Evolutionary conservation across 805 yeast species (phyloP), one percentile per base, ranked within the genome.

Genomic region (Lachancea meyersii): DNA sequence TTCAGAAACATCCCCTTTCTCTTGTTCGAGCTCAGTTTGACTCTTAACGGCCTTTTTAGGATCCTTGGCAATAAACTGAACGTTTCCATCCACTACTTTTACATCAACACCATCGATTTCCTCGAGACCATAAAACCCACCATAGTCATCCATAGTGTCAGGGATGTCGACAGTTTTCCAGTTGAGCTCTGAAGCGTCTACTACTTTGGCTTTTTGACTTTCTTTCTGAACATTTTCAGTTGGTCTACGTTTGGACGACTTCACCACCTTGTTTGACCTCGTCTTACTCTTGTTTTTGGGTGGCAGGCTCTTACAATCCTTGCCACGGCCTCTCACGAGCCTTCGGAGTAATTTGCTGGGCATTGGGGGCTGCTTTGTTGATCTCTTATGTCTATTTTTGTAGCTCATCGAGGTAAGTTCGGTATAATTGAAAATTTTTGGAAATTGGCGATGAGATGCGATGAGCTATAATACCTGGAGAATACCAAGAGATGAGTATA

Each of bases 41-140:
- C 6, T 11, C 21, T 31, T 28, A 4, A 27, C 26, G n/a, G 54
- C 45, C 11, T 49, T 50, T 17, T 55, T 48, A 14, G 63, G 54
- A 31, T 69, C 71, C 26, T 58, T 68, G 8, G 71, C 71, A n/a
- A 71, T 57, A 54, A 82, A 83, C 41, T 75, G 75, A 0, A 82
- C 79, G 39, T 70, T 66, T 11, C 95, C 96, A 48, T 85, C 69
- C 2, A 78, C 76, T 42, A 80, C 71, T 46, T 84, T 78, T 5
- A 91, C 89, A 54, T 75, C 89, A 26, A 91, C 97, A 34, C 96
- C 97, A 44, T 87, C 96, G 39, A 93, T 73, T 60, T 91, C 97
- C 61, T 91, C 98, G 27, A 93, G 67, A 0, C 97, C 98, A 60
- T 80, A 87, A 54, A 89, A 82, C 0, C 96, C 96, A 50, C 85